Percentiles rank a stretch among this genome's conserved stretches.
Evolutionary conservation across 768 basidiomycete species (phyloP).

Genomic region (Lentinus tigrinus): DNA sequence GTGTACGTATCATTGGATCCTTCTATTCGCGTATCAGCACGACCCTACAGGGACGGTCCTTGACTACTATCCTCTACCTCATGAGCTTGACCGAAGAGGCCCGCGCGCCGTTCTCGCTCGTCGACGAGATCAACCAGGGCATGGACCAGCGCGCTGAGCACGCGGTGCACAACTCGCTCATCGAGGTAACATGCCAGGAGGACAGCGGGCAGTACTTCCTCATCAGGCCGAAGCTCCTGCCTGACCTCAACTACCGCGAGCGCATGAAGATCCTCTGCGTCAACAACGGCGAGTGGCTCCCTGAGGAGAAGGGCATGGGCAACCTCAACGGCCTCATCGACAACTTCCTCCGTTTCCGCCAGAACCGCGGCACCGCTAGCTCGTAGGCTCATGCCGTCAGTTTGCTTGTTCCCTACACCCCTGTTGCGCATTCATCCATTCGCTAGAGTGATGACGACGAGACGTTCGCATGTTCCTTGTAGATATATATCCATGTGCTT

Average conservation of each 20-base stretch:
- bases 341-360: conserved; percentile 32
- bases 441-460: no score
- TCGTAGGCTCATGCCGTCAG: not conserved
- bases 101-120: conserved; percentile 93
- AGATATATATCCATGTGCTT: no score
- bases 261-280: conserved; percentile 94
- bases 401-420: no score
- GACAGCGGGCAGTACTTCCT: conserved; percentile 98
- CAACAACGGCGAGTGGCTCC: conserved; percentile 93
- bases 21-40: not conserved
- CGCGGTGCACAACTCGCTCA: conserved; percentile 93
- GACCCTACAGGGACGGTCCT: conserved; percentile 78
- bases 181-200: conserved; percentile 86
- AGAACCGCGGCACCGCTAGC: conserved; percentile 21
- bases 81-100: conserved; percentile 94
- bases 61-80: conserved; percentile 95
- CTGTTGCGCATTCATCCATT: no score
- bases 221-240: conserved; percentile 94
- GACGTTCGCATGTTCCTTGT: no score
- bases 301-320: conserved; percentile 64
- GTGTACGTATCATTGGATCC: conserved; percentile 59
- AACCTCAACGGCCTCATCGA: conserved; percentile 78
- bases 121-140: conserved; percentile 98
- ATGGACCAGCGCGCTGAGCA: conserved; percentile 97
- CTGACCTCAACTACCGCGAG: conserved; percentile 84